Percentiles rank a stretch among this genome's conserved stretches.
These are phyloP conservation scores for Fraxinus nigra DNA, from an alignment of 305 asterid genomes.

Conservation along the genomic window DNA sequence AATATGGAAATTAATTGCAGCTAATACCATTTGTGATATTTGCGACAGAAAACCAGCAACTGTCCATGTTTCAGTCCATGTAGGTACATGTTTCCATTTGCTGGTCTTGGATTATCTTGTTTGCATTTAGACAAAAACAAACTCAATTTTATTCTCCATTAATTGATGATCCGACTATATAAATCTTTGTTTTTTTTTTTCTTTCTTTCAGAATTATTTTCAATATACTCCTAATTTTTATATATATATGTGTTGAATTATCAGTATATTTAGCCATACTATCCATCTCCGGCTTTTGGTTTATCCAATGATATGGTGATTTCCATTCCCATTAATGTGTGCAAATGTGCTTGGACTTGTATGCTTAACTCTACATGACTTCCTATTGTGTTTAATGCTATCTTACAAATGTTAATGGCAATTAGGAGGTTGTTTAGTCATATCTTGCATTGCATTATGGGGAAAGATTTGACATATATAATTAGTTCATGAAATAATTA, in stretches of 20 bases:
- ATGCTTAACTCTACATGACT: slow-evolving; percentile 24
- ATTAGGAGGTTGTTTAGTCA: slow-evolving; percentile 39
- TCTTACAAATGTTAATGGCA: slow-evolving; percentile 29
- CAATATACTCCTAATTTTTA: neutral
- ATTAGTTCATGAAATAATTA: neutral
- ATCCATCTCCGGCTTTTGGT: neutral
- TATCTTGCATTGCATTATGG: slow-evolving; percentile 24
- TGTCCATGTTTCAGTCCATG: slow-evolving; percentile 34
- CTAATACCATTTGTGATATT: slow-evolving; percentile 20
- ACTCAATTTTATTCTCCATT: neutral
- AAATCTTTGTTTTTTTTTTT: neutral
- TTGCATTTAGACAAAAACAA: neutral
- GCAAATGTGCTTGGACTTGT: slow-evolving; percentile 28
- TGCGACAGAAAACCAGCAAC: slow-evolving; percentile 22
- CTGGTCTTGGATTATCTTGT: slow-evolving; percentile 30
- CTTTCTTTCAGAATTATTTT: neutral
- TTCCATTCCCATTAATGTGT: slow-evolving; percentile 21
- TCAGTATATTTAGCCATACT: neutral
- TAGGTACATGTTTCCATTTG: slow-evolving; percentile 31
- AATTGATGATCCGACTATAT: neutral
- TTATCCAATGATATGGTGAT: slow-evolving; percentile 6
- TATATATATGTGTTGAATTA: neutral
- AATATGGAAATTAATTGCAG: slow-evolving; percentile 22
- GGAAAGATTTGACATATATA: slow-evolving; percentile 22
- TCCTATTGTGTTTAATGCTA: slow-evolving; percentile 14